Conservation (phyloP, 2,329 filamentous ascomycete species). For the Macrophomina phaseolina region DNA sequence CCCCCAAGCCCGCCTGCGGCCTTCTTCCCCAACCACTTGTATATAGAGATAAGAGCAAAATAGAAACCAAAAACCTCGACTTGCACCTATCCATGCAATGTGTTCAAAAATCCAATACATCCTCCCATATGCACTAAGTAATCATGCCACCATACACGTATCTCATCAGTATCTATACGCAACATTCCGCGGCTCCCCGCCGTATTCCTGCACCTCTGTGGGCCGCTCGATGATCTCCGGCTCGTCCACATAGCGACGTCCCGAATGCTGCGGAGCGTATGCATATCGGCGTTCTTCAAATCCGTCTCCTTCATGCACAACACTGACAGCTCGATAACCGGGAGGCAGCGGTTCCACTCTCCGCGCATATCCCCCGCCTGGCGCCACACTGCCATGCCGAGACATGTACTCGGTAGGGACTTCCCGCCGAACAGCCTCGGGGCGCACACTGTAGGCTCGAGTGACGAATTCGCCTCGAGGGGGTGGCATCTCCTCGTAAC, state of each 20-base stretch:
- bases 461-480: conserved; percentile 40
- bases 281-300: conserved; percentile 42
- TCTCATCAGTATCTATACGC: conserved; percentile 42
- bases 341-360: conserved; percentile 34
- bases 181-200: conserved; percentile 40
- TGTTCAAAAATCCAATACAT: background rate
- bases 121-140: conserved; percentile 1
- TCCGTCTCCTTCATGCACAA: conserved; percentile 41
- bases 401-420: conserved; percentile 40
- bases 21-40: background rate
- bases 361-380: conserved; percentile 37
- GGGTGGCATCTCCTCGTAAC: conserved; percentile 44
- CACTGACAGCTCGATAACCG: conserved; percentile 49
- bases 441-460: conserved; percentile 48
- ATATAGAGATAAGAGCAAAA: background rate
- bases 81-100: conserved; percentile 16
- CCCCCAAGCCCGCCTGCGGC: background rate
- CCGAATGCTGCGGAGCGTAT: conserved; percentile 33
- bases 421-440: conserved; percentile 44
- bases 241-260: conserved; percentile 52
- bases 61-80: background rate
- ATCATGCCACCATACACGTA: conserved; percentile 3
- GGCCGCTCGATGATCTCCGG: conserved; percentile 30
- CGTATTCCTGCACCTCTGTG: conserved; percentile 37
- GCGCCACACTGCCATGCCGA: conserved; percentile 50